phyloP scores from a whole-genome alignment of 192 early-diverging fungal genomes.

The Pecoramyces ruminantium region DNA sequence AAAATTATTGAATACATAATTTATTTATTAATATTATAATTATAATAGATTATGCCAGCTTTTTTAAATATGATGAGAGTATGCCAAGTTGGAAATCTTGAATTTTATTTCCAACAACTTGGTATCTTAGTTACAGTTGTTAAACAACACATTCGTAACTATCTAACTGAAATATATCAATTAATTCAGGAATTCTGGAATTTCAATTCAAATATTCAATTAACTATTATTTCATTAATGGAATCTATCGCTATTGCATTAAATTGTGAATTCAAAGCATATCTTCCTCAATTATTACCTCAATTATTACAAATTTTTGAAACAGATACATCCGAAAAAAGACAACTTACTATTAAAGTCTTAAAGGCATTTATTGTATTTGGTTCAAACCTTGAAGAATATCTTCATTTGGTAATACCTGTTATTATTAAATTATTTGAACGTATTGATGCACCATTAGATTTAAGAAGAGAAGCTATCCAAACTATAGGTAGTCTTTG shows the following conservation, averaged over 20 bases:
- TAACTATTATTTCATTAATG: constrained; percentile 67
- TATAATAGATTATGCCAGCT: constrained; percentile 65
- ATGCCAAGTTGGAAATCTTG: constrained; percentile 57
- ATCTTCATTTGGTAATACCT: constrained; percentile 49
- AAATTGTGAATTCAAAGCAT: constrained; percentile 74
- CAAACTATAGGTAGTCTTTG: constrained; percentile 54
- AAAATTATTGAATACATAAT: too few species aligned
- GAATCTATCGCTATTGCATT: constrained; percentile 71
- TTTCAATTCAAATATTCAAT: constrained; percentile 47
- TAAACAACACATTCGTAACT: constrained; percentile 76
- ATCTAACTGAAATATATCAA: constrained; percentile 58
- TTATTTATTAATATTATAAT: background rate
- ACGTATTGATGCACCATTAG: constrained; percentile 34
- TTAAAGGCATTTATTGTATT: constrained; percentile 65
- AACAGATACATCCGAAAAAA: constrained; percentile 47
- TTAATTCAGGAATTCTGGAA: constrained; percentile 67
- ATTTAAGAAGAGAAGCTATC: constrained; percentile 46
- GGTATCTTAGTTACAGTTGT: constrained; percentile 66
- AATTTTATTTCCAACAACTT: constrained; percentile 82
- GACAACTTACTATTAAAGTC: constrained; percentile 41
- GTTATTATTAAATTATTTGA: constrained; percentile 68
- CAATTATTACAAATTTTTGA: constrained; percentile 77
- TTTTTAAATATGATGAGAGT: constrained; percentile 72
- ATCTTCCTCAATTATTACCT: constrained; percentile 62
- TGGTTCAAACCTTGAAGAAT: constrained; percentile 78